A percentile compares a stretch with the other conserved stretches of the same genome.
Evolutionary conservation across 768 basidiomycete genomes (phyloP).

Genomic region (Sarcomyxa edulis): DNA sequence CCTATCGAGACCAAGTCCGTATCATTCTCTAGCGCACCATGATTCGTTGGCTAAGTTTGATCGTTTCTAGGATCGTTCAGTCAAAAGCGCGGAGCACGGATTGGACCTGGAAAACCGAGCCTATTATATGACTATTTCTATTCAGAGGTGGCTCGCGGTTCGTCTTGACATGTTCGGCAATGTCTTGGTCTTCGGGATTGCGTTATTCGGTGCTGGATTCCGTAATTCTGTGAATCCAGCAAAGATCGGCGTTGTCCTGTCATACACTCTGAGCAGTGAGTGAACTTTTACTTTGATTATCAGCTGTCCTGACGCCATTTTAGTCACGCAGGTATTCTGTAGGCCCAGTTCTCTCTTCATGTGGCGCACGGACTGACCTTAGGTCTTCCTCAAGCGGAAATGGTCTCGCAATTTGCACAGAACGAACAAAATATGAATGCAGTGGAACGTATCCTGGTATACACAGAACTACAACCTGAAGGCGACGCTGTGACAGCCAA

Average conservation of each 20-base stretch:
- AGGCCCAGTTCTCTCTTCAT: constrained; percentile 16
- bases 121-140: constrained; percentile 58
- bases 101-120: constrained; percentile 58
- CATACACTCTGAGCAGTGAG: constrained; percentile 50
- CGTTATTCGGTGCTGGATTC: constrained; percentile 62
- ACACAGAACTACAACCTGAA: constrained; percentile 57
- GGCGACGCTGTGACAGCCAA: constrained; percentile 33
- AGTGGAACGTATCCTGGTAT: constrained; percentile 66
- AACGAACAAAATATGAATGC: constrained; percentile 73
- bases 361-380: too few species aligned
- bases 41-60: neutral
- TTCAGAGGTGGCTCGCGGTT: constrained; percentile 61
- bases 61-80: constrained; percentile 35
- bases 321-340: constrained; percentile 54
- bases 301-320: constrained; percentile 1
- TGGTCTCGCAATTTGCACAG: constrained; percentile 50
- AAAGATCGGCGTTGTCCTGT: constrained; percentile 57
- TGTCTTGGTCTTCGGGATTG: constrained; percentile 64
- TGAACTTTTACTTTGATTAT: constrained; percentile 6
- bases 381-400: constrained; percentile 34
- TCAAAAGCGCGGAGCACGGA: constrained; percentile 45
- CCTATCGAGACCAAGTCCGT: constrained; percentile 49
- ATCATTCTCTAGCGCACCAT: neutral
- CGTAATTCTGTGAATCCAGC: constrained; percentile 49
- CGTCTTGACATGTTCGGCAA: constrained; percentile 66